Evolutionary conservation across 257 asterid genomes (phyloP).

Genomic region (Solanum bulbocastanum): DNA sequence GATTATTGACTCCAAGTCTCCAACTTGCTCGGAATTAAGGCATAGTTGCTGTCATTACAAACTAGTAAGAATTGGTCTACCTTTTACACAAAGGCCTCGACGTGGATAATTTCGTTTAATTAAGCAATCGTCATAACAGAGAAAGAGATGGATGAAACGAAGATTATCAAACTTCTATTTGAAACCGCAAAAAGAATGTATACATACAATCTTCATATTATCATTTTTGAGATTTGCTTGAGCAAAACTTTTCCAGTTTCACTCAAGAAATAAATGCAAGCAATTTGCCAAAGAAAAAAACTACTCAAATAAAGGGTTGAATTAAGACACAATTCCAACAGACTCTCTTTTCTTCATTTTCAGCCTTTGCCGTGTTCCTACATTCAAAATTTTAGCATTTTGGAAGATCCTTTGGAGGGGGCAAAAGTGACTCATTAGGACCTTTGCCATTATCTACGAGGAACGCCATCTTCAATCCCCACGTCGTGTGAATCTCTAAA

Average conservation of each 20-base stretch:
- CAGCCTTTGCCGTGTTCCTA: neutral
- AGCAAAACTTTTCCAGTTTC: neutral
- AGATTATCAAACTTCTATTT: neutral
- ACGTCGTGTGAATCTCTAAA: conserved; percentile 79
- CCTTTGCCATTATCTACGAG: conserved; percentile 85
- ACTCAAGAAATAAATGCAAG: neutral
- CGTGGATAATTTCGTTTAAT: neutral
- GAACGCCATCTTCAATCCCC: conserved; percentile 96
- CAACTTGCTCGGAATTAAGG: neutral
- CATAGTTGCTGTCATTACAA: neutral
- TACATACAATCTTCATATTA: neutral
- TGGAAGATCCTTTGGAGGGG: conserved; percentile 82
- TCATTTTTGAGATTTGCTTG: neutral
- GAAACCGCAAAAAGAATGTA: neutral
- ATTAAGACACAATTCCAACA: neutral
- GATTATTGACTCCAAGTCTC: neutral
- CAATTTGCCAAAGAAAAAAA: neutral
- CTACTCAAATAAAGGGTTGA: neutral
- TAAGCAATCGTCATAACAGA: neutral
- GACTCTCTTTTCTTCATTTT: neutral
- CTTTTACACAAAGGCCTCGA: neutral
- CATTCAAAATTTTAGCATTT: conserved; percentile 28
- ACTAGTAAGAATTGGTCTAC: neutral
- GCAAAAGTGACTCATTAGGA: conserved; percentile 56
- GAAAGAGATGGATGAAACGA: neutral